Percentiles rank a stretch among this genome's conserved stretches.
phyloP scores from a whole-genome alignment of 1,284 basidiomycete genomes.

The Xerocomus alliaceus region DNA sequence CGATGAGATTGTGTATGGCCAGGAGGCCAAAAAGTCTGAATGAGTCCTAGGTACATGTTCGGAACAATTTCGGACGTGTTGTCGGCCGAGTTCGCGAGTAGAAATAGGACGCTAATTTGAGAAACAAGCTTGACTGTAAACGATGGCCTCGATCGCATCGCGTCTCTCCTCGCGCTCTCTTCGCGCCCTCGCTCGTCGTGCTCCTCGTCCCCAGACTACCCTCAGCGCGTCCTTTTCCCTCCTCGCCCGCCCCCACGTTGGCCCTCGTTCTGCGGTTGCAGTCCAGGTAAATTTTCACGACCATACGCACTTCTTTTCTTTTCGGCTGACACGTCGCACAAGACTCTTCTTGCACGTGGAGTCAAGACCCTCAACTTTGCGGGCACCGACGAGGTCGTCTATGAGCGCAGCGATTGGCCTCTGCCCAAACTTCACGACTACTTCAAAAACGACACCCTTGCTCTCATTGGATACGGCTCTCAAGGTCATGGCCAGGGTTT shows the following conservation, averaged over 20 bases:
- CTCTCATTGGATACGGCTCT: constrained; percentile 99
- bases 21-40: constrained; percentile 25
- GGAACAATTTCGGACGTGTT: constrained; percentile 8
- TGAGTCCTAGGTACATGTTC: not conserved
- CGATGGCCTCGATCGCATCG: constrained; percentile 28
- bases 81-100: constrained; percentile 20
- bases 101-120: constrained; percentile 18
- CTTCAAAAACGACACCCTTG: constrained; percentile 99
- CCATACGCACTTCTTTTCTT: constrained; percentile 3
- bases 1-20: constrained; percentile 53
- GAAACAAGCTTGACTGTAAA: not conserved
- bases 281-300: constrained; percentile 51
- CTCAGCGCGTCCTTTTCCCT: constrained; percentile 77
- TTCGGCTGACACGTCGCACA: constrained; percentile 17
- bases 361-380: constrained; percentile 99
- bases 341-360: constrained; percentile 64
- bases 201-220: constrained; percentile 11
- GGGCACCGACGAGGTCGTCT: constrained; percentile 93
- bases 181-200: constrained; percentile 30
- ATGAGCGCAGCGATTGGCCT: constrained; percentile 99
- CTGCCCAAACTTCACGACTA: constrained; percentile 97
- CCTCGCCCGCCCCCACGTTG: constrained; percentile 59
- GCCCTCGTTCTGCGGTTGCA: constrained; percentile 48
- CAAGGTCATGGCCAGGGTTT: constrained; percentile 98
- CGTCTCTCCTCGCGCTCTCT: constrained; percentile 36